These are phyloP conservation scores for Delonix regia DNA, from an alignment of 306 rosid species.

Conservation along the genomic window DNA sequence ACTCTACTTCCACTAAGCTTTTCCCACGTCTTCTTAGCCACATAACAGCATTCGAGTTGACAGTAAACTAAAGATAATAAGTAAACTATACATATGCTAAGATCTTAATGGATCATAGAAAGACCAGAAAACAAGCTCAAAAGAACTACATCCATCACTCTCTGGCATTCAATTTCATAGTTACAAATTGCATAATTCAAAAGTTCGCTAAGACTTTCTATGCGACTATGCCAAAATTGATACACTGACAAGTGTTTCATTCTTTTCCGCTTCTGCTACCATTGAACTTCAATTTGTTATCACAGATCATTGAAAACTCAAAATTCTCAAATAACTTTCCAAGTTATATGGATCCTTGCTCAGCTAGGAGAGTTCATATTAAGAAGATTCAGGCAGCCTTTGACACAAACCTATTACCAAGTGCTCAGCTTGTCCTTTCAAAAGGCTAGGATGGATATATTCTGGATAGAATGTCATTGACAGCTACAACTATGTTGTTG, in stretches of 20 bases:
- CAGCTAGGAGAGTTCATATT: conserved; percentile 18
- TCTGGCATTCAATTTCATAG: conserved; percentile 14
- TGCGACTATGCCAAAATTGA: conserved; percentile 23
- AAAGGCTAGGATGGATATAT: conserved; percentile 32
- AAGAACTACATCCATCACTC: conserved; percentile 7
- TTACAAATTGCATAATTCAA: conserved; percentile 13
- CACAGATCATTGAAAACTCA: conserved; percentile 20
- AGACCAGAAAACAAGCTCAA: neutral
- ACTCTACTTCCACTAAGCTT: neutral
- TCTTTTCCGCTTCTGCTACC: neutral
- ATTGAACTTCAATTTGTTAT: conserved; percentile 2
- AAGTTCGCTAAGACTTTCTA: neutral
- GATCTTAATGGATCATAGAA: neutral
- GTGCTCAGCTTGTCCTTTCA: conserved; percentile 19
- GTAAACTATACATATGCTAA: neutral
- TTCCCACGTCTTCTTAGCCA: neutral
- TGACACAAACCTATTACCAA: conserved; percentile 6
- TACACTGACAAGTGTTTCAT: neutral
- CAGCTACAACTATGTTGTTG: conserved; percentile 56
- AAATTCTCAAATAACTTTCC: conserved; percentile 11
- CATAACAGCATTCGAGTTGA: neutral
- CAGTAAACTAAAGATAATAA: neutral
- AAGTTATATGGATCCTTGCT: conserved; percentile 15
- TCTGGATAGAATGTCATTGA: conserved; percentile 64
- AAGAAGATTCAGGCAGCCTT: conserved; percentile 7